Evolutionary conservation across 75 land plant genomes (phyloP).

Genomic region (Cunninghamia lanceolata): DNA sequence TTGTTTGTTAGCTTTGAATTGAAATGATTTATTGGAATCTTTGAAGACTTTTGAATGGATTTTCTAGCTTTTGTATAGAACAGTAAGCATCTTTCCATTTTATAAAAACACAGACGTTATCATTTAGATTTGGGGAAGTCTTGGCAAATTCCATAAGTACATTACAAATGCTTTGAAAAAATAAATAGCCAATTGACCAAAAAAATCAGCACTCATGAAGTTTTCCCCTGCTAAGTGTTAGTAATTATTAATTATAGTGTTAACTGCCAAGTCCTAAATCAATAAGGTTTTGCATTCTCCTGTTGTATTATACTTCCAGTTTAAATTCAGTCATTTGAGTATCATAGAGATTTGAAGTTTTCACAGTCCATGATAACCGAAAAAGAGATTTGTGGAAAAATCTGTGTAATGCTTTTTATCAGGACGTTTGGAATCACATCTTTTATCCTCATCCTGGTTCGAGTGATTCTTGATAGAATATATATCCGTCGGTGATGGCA

Average conservation of each 20-base stretch:
- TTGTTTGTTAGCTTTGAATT: neutral
- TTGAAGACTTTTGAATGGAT: neutral
- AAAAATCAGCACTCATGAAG: neutral
- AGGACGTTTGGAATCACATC: neutral
- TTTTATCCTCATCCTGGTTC: neutral
- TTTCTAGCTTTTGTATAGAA: neutral
- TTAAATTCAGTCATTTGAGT: neutral
- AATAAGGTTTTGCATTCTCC: neutral
- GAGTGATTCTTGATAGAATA: neutral
- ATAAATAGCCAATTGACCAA: neutral
- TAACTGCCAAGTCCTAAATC: neutral
- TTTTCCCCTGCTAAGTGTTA: neutral
- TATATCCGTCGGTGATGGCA: neutral
- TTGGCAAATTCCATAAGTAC: neutral
- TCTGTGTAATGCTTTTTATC: neutral
- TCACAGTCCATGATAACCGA: neutral
- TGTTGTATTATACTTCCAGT: neutral
- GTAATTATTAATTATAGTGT: neutral
- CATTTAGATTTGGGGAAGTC: neutral
- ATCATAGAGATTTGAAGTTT: neutral
- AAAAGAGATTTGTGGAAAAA: neutral
- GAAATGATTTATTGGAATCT: neutral
- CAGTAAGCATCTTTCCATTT: neutral
- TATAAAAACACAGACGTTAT: neutral
- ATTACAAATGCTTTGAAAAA: neutral